Base-by-base conservation (phyloP, 805 yeast genomes). In the Cyberlindnera veronae region DNA sequence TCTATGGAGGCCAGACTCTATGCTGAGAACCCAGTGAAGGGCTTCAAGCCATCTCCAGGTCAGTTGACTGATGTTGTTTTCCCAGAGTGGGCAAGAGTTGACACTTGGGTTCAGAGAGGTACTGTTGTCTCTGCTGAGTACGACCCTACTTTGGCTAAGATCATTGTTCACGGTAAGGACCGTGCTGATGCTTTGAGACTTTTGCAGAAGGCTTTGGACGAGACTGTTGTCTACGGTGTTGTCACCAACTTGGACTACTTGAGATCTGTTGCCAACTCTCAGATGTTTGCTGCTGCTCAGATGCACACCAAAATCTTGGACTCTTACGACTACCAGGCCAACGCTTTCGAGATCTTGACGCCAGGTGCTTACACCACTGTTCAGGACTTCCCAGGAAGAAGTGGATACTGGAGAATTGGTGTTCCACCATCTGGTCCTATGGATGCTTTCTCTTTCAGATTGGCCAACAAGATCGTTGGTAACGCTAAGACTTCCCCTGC, bases 381-480 rank as follows among this genome's bases (percentile, higher is more conserved):
- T 35, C 99, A 91, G 68, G 99, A 93, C 64, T 93, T 81, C 63
- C 95, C 95, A 14, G 95, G 95, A 38, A 81, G 99, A 69, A 71
- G 71, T 39, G 83, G 88, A n/a, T 61, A 74, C 45, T 68, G 72
- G 72, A 63, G 69, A 54, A 60, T 67, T 40, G 99, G 99, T 61
- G 98, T 91, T 41, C 99, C 99, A 19, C 98, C 98, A 7, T 87
- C 96, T 29, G 99, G 99, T 33, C 96, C 98, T 44, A 93, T 91
- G 98, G 99, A 91, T 65, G 77, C 81, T 45, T 90, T 81, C 55
- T 81, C 97, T 5, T 90, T 90, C 69, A 74, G 96, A 55, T 62
- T 87, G 47, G 96, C 96, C 16, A 91, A 91, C 69, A 71, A 84
- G 58, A 79, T 87, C 55, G 98, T 91, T 32, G 98, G 97, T 45